These are phyloP conservation scores for Mycosarcoma maydis DNA, from an alignment of 1,284 basidiomycete species.

Conservation along the genomic window DNA sequence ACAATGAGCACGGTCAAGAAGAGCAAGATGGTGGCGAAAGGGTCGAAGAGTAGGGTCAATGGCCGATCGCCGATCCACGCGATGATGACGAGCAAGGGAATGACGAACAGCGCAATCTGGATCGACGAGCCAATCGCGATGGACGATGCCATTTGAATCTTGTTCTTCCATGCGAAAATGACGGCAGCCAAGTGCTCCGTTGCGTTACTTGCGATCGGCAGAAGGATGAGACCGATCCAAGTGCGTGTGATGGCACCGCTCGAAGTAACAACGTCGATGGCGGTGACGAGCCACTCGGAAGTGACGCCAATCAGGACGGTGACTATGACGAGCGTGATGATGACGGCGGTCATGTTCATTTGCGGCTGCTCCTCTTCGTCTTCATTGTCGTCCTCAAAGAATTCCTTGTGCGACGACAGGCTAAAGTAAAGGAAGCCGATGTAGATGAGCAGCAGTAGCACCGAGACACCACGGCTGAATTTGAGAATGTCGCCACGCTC, in stretches of 20 bases:
- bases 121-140: conserved; percentile 60
- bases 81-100: conserved; percentile 59
- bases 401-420: conserved; percentile 51
- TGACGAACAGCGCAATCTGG: conserved; percentile 60
- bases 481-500: conserved; percentile 58
- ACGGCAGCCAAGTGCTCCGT: conserved; percentile 60
- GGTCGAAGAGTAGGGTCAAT: conserved; percentile 56
- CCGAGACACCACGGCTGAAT: conserved; percentile 50
- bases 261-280: conserved; percentile 49
- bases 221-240: conserved; percentile 57
- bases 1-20: conserved; percentile 56
- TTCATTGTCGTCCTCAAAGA: conserved; percentile 44
- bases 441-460: conserved; percentile 60
- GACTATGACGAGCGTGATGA: conserved; percentile 44
- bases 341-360: conserved; percentile 50
- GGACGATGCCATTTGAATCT: conserved; percentile 55
- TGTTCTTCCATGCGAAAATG: conserved; percentile 57
- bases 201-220: conserved; percentile 55
- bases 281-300: conserved; percentile 58
- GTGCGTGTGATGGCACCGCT: conserved; percentile 46
- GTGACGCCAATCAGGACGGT: conserved; percentile 59
- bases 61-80: conserved; percentile 59
- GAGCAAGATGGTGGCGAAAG: conserved; percentile 57
- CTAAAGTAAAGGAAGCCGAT: conserved; percentile 57
- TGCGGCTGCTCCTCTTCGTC: conserved; percentile 56